Evolutionary conservation across 1,284 basidiomycete genomes (phyloP).

Genomic region (Anthracocystis panici-leucophaei): DNA sequence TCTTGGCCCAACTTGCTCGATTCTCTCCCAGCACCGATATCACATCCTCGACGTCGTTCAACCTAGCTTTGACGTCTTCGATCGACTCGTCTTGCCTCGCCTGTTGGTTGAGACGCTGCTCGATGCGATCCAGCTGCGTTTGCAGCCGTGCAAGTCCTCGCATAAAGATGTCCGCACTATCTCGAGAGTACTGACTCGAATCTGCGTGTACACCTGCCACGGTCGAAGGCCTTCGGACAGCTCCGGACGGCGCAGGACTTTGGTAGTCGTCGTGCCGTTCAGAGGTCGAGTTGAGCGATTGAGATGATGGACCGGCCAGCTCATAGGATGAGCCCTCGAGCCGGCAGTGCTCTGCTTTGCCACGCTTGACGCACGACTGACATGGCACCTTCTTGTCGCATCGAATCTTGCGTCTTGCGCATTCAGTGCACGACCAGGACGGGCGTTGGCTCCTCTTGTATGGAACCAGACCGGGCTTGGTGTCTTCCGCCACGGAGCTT

Average conservation of each 20-base stretch:
- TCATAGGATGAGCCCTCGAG: slow-evolving; percentile 32
- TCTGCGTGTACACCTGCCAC: slow-evolving; percentile 5
- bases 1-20: slow-evolving; percentile 21
- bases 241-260: slow-evolving; percentile 4
- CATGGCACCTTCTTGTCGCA: slow-evolving; percentile 61
- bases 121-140: slow-evolving; percentile 44
- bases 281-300: slow-evolving; percentile 8
- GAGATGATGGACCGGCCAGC: slow-evolving; percentile 17
- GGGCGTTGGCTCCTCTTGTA: slow-evolving; percentile 52
- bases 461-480: slow-evolving; percentile 19
- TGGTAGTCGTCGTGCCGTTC: slow-evolving; percentile 16
- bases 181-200: background rate
- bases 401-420: slow-evolving; percentile 52
- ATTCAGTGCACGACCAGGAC: slow-evolving; percentile 60
- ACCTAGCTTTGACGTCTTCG: slow-evolving; percentile 39
- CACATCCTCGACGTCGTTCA: slow-evolving; percentile 42
- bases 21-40: slow-evolving; percentile 40
- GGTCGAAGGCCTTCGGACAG: slow-evolving; percentile 19
- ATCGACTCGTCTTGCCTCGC: slow-evolving; percentile 22
- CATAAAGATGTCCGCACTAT: slow-evolving; percentile 19
- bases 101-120: slow-evolving; percentile 23
- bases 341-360: slow-evolving; percentile 41
- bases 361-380: slow-evolving; percentile 53
- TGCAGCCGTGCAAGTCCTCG: slow-evolving; percentile 29
- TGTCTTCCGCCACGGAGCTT: slow-evolving; percentile 7